Percentiles rank a stretch among this genome's conserved stretches.
These are phyloP conservation scores for Talaromyces sp. DNA, from an alignment of 2,329 filamentous ascomycete species.

Conservation along the genomic window DNA sequence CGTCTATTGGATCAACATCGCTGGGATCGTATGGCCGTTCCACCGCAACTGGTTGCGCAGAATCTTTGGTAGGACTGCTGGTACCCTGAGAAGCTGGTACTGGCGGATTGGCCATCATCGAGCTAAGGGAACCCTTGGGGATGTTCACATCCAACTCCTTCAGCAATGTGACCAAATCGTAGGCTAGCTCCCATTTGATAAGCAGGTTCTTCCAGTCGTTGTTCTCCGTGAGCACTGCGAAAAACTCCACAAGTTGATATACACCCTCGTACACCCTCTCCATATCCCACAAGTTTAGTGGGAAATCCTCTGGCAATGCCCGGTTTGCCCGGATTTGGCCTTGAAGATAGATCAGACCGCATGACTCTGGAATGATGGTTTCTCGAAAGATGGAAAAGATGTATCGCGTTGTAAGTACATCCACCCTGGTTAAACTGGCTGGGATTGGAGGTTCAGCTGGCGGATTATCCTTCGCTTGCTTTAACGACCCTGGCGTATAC, in stretches of 20 bases:
- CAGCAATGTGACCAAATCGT: conserved; percentile 80
- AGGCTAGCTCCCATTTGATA: conserved; percentile 86
- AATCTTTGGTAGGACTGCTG: conserved; percentile 24
- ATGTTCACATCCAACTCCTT: conserved; percentile 85
- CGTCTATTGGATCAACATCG: conserved; percentile 37
- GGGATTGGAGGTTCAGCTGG: conserved; percentile 54
- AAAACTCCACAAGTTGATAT: conserved; percentile 89
- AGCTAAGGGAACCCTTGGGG: conserved; percentile 67
- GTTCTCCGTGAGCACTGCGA: conserved; percentile 82
- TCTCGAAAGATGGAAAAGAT: conserved; percentile 89
- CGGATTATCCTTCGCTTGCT: conserved; percentile 41
- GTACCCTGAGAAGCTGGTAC: conserved; percentile 19
- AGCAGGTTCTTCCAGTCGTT: conserved; percentile 76
- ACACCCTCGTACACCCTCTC: conserved; percentile 93
- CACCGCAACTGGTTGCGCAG: conserved; percentile 43
- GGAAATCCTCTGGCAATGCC: conserved; percentile 78
- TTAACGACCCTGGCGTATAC: conserved; percentile 41
- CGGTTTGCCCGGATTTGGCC: conserved; percentile 76
- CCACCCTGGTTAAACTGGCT: conserved; percentile 50
- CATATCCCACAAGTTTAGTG: conserved; percentile 95
- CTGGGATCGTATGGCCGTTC: conserved; percentile 61
- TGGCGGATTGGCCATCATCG: conserved; percentile 20
- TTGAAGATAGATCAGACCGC: conserved; percentile 90
- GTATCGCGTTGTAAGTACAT: conserved; percentile 71
- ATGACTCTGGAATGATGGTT: conserved; percentile 88